Evolutionary conservation across 2,329 filamentous ascomycete genomes (phyloP).

Genomic region (Akanthomyces uredinophilus): DNA sequence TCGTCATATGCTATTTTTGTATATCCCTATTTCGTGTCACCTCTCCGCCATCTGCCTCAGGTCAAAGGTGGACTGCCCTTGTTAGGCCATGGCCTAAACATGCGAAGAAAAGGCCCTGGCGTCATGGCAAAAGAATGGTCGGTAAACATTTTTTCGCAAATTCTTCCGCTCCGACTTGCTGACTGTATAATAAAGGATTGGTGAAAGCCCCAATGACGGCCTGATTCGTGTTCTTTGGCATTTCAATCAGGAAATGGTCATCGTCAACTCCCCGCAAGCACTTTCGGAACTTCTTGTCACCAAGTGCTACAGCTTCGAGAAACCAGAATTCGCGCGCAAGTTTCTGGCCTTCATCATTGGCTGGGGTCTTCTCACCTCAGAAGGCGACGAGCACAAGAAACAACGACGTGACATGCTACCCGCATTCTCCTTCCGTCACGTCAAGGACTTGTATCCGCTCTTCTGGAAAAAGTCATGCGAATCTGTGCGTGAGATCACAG

Average conservation of each 20-base stretch:
- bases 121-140: constrained; percentile 62
- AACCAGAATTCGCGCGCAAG: constrained; percentile 50
- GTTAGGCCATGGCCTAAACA: constrained; percentile 8
- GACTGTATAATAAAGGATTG: constrained; percentile 38
- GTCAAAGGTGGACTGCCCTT: constrained; percentile 25
- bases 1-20: constrained; percentile 30
- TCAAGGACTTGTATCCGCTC: constrained; percentile 29
- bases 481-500: constrained; percentile 18
- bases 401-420: constrained; percentile 29
- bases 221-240: constrained; percentile 58
- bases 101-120: constrained; percentile 8
- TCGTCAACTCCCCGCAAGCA: constrained; percentile 54
- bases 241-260: constrained; percentile 53
- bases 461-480: constrained; percentile 29
- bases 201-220: constrained; percentile 57
- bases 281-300: constrained; percentile 60
- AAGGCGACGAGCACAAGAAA: constrained; percentile 29
- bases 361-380: constrained; percentile 37
- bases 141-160: constrained; percentile 24
- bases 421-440: constrained; percentile 29
- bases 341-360: constrained; percentile 81
- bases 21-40: constrained; percentile 35
- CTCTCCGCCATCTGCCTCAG: constrained; percentile 34
- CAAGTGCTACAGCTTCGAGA: constrained; percentile 62
- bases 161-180: background rate